A percentile compares a stretch with the other conserved stretches of the same genome.
Conservation (phyloP, 768 basidiomycete species). For the Strobilomyces echinocephalus region DNA sequence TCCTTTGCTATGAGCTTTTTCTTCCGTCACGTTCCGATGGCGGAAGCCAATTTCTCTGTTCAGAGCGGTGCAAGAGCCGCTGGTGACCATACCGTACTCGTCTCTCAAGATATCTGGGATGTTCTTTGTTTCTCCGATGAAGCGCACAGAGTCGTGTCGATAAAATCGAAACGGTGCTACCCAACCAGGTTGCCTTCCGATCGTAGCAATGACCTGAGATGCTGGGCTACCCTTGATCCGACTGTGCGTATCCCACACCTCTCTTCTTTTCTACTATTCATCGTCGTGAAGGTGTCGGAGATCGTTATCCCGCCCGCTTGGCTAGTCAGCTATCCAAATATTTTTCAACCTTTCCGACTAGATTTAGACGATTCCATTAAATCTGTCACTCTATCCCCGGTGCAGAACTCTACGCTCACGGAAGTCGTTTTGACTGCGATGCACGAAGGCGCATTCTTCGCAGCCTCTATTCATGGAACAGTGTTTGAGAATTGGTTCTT, state of each 20-base stretch:
- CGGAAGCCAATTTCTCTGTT: slow-evolving; percentile 27
- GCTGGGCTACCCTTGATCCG: slow-evolving; percentile 35
- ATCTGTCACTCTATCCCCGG: slow-evolving; percentile 17
- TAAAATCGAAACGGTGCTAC: slow-evolving; percentile 18
- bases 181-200: slow-evolving; percentile 1
- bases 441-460: slow-evolving; percentile 44
- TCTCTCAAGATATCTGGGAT: slow-evolving; percentile 34
- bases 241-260: slow-evolving; percentile 31
- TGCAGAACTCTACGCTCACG: slow-evolving; percentile 37
- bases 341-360: slow-evolving; percentile 30
- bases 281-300: slow-evolving; percentile 29
- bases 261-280: slow-evolving; percentile 14
- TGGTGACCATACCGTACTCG: slow-evolving; percentile 25
- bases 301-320: slow-evolving; percentile 38
- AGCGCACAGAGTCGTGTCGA: slow-evolving; percentile 18
- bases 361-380: slow-evolving; percentile 5
- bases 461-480: slow-evolving; percentile 33
- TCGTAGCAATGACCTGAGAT: slow-evolving; percentile 20
- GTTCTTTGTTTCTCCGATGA: slow-evolving; percentile 15
- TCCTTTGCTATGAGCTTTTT: slow-evolving; percentile 33
- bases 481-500: slow-evolving; percentile 43
- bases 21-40: slow-evolving; percentile 25
- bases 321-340: slow-evolving; percentile 32
- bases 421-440: slow-evolving; percentile 51
- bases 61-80: slow-evolving; percentile 5